Conservation (phyloP, 768 basidiomycete species). For the Trametes cingulata region DNA sequence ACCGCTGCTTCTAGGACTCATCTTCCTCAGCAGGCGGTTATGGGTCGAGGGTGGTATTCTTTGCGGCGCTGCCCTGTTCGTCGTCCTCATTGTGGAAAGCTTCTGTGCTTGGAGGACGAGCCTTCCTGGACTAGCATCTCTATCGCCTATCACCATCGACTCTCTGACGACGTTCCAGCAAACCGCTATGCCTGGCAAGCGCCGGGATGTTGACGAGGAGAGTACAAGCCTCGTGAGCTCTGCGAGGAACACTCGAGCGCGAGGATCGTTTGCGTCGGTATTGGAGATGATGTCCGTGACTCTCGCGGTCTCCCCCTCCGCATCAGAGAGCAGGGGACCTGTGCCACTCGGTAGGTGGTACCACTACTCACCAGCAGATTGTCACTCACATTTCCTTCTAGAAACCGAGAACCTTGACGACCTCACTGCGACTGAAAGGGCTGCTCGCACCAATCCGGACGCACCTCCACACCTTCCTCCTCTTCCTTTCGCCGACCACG, state of each 20-base stretch:
- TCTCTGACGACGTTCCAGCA: conserved; percentile 55
- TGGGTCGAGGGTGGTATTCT: conserved; percentile 76
- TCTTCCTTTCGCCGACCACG: conserved; percentile 70
- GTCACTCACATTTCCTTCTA: conserved; percentile 26
- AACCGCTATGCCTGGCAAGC: conserved; percentile 42
- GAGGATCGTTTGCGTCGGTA: conserved; percentile 79
- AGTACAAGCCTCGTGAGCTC: conserved; percentile 49
- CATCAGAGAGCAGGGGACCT: conserved; percentile 54
- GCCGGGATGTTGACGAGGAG: conserved; percentile 47
- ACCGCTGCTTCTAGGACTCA: conserved; percentile 72
- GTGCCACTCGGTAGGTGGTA: conserved; percentile 63
- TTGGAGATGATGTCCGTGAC: conserved; percentile 85
- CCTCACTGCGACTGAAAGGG: conserved; percentile 73
- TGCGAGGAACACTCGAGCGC: conserved; percentile 39
- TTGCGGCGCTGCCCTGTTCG: conserved; percentile 51
- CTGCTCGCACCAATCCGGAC: conserved; percentile 76
- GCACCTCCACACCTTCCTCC: conserved; percentile 73
- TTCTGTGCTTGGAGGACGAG: conserved; percentile 55
- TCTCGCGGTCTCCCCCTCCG: conserved; percentile 69
- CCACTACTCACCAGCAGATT: neutral
- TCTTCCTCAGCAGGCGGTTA: conserved; percentile 62
- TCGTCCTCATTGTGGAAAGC: conserved; percentile 60
- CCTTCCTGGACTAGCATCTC: conserved; percentile 46
- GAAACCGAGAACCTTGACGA: conserved; percentile 82
- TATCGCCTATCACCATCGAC: conserved; percentile 57